These are phyloP conservation scores for Nissolia schottii DNA, from an alignment of 306 rosid genomes.

Conservation along the genomic window DNA sequence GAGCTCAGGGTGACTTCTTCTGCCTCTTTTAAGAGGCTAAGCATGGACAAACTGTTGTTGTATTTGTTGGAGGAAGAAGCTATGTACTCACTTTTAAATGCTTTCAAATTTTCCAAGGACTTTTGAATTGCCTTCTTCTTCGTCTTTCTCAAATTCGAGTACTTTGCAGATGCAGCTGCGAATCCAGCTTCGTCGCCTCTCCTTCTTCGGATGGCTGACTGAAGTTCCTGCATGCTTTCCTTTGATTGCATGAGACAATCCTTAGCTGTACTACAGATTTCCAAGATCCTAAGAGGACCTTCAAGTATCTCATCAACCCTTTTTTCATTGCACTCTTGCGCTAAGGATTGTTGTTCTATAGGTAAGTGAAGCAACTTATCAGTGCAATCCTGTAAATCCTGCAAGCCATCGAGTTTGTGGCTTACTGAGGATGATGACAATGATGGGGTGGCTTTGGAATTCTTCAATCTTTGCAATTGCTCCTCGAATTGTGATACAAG, in stretches of 20 bases:
- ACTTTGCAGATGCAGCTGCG: neutral
- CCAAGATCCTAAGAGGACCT: conserved; percentile 31
- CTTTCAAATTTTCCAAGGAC: conserved; percentile 20
- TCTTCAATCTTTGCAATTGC: conserved; percentile 22
- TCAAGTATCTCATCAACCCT: conserved; percentile 17
- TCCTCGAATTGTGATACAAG: conserved; percentile 27
- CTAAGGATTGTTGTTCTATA: conserved; percentile 11
- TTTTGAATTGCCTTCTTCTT: conserved; percentile 22
- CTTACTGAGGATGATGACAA: conserved; percentile 20
- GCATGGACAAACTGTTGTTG: neutral
- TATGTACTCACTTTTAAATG: neutral
- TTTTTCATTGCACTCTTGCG: conserved; percentile 18
- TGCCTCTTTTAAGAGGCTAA: conserved; percentile 21
- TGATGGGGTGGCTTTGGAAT: conserved; percentile 27
- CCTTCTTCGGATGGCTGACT: conserved; percentile 26
- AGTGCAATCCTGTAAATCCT: conserved; percentile 29
- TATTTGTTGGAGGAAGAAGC: conserved; percentile 9
- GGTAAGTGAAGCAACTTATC: conserved; percentile 34
- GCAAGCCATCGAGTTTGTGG: conserved; percentile 22
- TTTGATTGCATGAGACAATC: conserved; percentile 25
- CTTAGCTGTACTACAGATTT: conserved; percentile 4
- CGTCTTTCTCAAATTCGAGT: conserved; percentile 20
- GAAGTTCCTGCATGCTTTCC: conserved; percentile 26
- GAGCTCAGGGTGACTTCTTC: conserved; percentile 18
- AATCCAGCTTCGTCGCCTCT: conserved; percentile 15